Evolutionary conservation across 1,284 basidiomycete species (phyloP).

Genomic region (Cryptococcus sp.): DNA sequence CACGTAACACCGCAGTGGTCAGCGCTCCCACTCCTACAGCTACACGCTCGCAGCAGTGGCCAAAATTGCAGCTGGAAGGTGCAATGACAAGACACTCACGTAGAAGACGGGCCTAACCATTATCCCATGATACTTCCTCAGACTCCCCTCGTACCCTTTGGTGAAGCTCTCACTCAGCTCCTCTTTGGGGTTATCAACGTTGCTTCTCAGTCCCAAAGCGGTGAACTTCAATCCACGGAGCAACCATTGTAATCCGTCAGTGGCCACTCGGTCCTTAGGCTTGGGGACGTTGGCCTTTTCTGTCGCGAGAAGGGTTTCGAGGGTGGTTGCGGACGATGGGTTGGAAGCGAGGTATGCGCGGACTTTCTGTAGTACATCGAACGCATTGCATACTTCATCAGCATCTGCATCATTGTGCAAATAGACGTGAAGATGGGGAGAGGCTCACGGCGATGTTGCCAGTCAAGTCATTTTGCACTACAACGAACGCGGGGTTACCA

Average conservation of each 20-base stretch:
- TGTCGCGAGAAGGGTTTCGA: constrained; percentile 80
- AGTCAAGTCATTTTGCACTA: constrained; percentile 85
- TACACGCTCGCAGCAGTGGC: neutral
- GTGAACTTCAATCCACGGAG: constrained; percentile 90
- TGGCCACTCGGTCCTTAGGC: constrained; percentile 77
- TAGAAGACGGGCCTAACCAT: constrained; percentile 80
- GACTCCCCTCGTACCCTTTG: constrained; percentile 76
- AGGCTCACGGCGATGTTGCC: constrained; percentile 79
- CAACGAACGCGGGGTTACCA: constrained; percentile 78
- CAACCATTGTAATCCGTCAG: constrained; percentile 91
- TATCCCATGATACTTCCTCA: constrained; percentile 87
- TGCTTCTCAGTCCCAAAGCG: constrained; percentile 71
- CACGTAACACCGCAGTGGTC: neutral
- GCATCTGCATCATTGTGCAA: too few species aligned
- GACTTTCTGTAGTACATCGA: constrained; percentile 69
- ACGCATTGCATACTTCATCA: too few species aligned
- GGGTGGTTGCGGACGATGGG: constrained; percentile 68
- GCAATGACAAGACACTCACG: constrained; percentile 58
- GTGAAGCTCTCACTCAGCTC: constrained; percentile 79
- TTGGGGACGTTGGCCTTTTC: constrained; percentile 64
- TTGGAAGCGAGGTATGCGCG: constrained; percentile 68
- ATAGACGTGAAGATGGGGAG: neutral
- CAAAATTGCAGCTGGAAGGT: neutral
- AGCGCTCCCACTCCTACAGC: neutral
- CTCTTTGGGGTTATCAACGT: constrained; percentile 67